Evolutionary conservation across 306 rosid species (phyloP).

Genomic region (Malus sylvestris): DNA sequence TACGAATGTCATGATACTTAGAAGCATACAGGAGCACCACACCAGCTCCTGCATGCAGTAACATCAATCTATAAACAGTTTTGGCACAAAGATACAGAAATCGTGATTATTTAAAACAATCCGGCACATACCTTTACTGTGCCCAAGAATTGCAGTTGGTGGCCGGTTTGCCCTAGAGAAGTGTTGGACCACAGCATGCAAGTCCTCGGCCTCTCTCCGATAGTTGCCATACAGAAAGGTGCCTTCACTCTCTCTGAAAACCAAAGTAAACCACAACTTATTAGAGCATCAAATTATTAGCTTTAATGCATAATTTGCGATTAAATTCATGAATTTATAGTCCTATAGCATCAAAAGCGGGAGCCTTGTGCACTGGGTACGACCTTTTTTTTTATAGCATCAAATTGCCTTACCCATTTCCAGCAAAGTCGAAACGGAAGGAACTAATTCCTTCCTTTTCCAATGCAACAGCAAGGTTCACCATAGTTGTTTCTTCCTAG

Average conservation of each 20-base stretch:
- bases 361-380: too few relatives aligned
- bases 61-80: not conserved
- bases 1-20: constrained; percentile 43
- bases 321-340: not conserved
- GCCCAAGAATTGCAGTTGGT: constrained; percentile 60
- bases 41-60: constrained; percentile 46
- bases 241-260: constrained; percentile 77
- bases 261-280: constrained; percentile 19
- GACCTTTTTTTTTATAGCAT: not conserved
- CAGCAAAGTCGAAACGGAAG: constrained; percentile 68
- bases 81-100: not conserved
- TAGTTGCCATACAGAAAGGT: constrained; percentile 48
- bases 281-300: not conserved
- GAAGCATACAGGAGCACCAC: constrained; percentile 74
- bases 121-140: constrained; percentile 60
- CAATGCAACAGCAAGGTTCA: constrained; percentile 53
- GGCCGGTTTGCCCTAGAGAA: constrained; percentile 36
- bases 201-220: constrained; percentile 67
- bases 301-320: not conserved
- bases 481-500: constrained; percentile 42
- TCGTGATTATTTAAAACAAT: not conserved
- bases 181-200: constrained; percentile 49
- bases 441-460: constrained; percentile 50
- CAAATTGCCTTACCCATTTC: constrained; percentile 56
- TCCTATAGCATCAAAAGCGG: not conserved